A percentile compares a stretch with the other conserved stretches of the same genome.
phyloP scores from a whole-genome alignment of 495 filamentous ascomycete species.

The Hypoxylon intermedium region DNA sequence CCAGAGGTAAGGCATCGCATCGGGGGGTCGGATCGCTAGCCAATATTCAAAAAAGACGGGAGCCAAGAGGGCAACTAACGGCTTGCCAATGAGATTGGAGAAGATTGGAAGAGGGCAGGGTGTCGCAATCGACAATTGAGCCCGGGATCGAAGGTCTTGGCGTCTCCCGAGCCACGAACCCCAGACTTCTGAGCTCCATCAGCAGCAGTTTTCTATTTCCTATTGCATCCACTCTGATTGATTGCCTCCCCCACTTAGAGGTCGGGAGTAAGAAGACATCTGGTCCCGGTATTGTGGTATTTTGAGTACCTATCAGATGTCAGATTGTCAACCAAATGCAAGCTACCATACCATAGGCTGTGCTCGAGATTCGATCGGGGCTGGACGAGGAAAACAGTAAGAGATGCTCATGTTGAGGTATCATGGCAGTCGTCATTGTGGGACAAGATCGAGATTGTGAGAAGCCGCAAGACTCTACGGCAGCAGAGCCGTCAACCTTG shows the following conservation, averaged over 20 bases:
- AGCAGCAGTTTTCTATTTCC: constrained; percentile 27
- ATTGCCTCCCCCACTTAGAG: constrained; percentile 18
- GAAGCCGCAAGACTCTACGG: neutral
- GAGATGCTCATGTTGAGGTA: neutral
- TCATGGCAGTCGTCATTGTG: constrained; percentile 33
- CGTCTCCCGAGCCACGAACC: constrained; percentile 29
- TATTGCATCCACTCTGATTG: constrained; percentile 26
- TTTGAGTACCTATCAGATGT: constrained; percentile 27
- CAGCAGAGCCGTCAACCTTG: neutral
- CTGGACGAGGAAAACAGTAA: neutral
- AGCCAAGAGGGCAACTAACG: constrained; percentile 33
- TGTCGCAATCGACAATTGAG: constrained; percentile 44
- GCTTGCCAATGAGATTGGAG: constrained; percentile 30
- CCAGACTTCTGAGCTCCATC: constrained; percentile 32
- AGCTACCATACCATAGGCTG: constrained; percentile 19
- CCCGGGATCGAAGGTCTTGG: constrained; percentile 44
- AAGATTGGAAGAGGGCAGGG: constrained; percentile 26
- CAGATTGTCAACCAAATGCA: constrained; percentile 7
- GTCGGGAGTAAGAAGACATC: neutral
- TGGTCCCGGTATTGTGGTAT: constrained; percentile 32
- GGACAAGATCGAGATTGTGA: constrained; percentile 40
- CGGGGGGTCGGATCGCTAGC: constrained; percentile 36
- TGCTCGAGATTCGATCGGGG: constrained; percentile 30
- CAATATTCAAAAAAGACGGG: constrained; percentile 28
- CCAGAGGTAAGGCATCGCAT: constrained; percentile 4